Evolutionary conservation across 352 stramenopile genomes (phyloP), one percentile per base, ranked within the genome.

Genomic region (Pythium scleroteichum): DNA sequence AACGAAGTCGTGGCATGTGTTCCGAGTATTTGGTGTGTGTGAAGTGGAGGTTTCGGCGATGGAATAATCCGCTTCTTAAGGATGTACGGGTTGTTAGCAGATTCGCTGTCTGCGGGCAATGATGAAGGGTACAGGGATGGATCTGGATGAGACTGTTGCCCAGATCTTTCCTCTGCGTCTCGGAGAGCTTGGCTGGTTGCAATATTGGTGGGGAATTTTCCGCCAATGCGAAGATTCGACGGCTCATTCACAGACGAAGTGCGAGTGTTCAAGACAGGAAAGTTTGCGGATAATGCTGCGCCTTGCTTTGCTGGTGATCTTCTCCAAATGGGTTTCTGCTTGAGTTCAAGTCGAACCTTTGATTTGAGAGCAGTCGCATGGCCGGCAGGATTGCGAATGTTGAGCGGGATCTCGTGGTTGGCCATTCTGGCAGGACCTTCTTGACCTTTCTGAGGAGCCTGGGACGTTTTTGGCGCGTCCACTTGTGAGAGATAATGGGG

Each of bases 291-390:
- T n/a, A 44, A 20, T 44, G 13, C 13, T 44, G 38, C 13, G 38
- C 23, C 33, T 19, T 49, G 33, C 38, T 59, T 59, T 2, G n/a
- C 27, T 24, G 38, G 56, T 17, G 58, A 40, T 33, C 38, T 26
- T 35, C 45, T 66, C 59, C 59, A 66, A 6, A 60, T 29, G 8
- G 59, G 59, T 13, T 66, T 66, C 27, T 66, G 59, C 33, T 60
- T 66, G 6, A 66, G 42, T 41, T 66, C 59, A 14, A 63, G 20
- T 16, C 7, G 26, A 29, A 5, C 13, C 3, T 22, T 38, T 3
- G 23, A 35, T 10, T 8, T 20, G 9, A 52, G 26, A 24, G 22
- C 16, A 50, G 59, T 10, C 59, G 59, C 29, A 10, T 35, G 5
- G 29, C 29, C 29, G 5, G 5, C 5, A 10, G 29, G 29, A 35